These are phyloP conservation scores for Nemania serpens DNA, from an alignment of 2,329 filamentous ascomycete genomes.

Conservation along the genomic window DNA sequence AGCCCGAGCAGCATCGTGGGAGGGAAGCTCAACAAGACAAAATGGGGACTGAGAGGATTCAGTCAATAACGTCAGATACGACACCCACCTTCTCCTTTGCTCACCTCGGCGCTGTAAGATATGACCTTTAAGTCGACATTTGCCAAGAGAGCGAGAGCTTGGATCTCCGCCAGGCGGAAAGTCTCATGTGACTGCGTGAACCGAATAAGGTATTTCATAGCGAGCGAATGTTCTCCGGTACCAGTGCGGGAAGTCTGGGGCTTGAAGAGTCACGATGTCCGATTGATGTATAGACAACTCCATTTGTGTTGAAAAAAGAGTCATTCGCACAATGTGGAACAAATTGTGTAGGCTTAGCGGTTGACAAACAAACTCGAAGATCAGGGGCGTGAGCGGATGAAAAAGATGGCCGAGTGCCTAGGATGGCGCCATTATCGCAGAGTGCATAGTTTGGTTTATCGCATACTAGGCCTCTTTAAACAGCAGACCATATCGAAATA, in stretches of 20 bases:
- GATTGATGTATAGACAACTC: conserved; percentile 19
- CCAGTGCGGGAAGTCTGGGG: not conserved
- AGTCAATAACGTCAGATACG: conserved; percentile 27
- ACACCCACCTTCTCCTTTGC: conserved; percentile 38
- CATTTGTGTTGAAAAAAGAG: conserved; percentile 29
- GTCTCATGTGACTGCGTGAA: conserved; percentile 88
- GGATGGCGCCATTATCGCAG: conserved; percentile 19
- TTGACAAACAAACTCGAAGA: conserved; percentile 8
- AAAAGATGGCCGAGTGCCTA: conserved; percentile 31
- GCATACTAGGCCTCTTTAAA: not conserved
- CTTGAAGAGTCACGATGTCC: not conserved
- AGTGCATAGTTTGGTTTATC: conserved; percentile 11
- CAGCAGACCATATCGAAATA: not conserved
- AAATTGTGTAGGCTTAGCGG: conserved; percentile 2
- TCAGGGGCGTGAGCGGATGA: conserved; percentile 26
- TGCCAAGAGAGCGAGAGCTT: conserved; percentile 75
- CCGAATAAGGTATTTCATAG: conserved; percentile 82
- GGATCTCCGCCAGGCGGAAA: conserved; percentile 84
- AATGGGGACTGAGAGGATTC: conserved; percentile 72
- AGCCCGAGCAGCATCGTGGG: conserved; percentile 64
- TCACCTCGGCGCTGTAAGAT: conserved; percentile 75
- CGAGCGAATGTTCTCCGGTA: not conserved
- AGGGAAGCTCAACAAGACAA: conserved; percentile 73
- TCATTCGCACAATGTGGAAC: conserved; percentile 17
- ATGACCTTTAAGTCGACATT: conserved; percentile 71